Evolutionary conservation across 495 filamentous ascomycete species (phyloP).

Genomic region (Talaromyces adpressus): DNA sequence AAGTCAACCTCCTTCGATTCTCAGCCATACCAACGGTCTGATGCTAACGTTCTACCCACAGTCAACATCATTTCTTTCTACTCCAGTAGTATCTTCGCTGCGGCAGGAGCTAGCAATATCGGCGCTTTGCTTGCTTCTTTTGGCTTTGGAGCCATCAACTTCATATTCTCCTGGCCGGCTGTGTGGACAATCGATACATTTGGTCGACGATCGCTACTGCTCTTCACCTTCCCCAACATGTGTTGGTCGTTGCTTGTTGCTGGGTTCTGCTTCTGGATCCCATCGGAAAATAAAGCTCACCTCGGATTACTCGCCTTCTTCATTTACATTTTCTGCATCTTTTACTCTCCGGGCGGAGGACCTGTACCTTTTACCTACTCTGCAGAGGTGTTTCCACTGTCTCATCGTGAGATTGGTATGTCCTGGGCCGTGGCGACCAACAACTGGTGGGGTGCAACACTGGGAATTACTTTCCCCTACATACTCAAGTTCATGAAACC

Average conservation of each 20-base stretch:
- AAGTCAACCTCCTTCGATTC: constrained; percentile 11
- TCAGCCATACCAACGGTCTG: not conserved
- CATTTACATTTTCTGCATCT: constrained; percentile 63
- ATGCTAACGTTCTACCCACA: constrained; percentile 7
- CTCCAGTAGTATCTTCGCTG: constrained; percentile 62
- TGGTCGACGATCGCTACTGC: constrained; percentile 65
- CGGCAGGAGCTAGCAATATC: constrained; percentile 51
- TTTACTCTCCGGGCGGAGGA: constrained; percentile 74
- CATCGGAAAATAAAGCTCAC: constrained; percentile 40
- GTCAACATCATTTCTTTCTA: constrained; percentile 85
- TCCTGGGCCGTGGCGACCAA: constrained; percentile 63
- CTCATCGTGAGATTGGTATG: constrained; percentile 71
- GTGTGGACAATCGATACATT: constrained; percentile 83
- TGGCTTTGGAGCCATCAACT: constrained; percentile 78
- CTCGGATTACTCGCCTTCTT: constrained; percentile 61
- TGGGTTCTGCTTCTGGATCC: constrained; percentile 65
- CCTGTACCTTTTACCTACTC: constrained; percentile 79
- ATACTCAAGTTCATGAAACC: constrained; percentile 46
- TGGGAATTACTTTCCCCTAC: constrained; percentile 59
- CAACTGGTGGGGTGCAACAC: constrained; percentile 58
- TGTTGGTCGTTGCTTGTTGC: constrained; percentile 68
- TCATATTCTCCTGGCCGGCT: constrained; percentile 76
- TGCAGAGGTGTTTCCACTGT: constrained; percentile 71
- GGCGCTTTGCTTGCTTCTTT: constrained; percentile 64
- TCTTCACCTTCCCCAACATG: constrained; percentile 86